Evolutionary conservation across 2,329 filamentous ascomycete species (phyloP).

Genomic region (Aureobasidium sp.): DNA sequence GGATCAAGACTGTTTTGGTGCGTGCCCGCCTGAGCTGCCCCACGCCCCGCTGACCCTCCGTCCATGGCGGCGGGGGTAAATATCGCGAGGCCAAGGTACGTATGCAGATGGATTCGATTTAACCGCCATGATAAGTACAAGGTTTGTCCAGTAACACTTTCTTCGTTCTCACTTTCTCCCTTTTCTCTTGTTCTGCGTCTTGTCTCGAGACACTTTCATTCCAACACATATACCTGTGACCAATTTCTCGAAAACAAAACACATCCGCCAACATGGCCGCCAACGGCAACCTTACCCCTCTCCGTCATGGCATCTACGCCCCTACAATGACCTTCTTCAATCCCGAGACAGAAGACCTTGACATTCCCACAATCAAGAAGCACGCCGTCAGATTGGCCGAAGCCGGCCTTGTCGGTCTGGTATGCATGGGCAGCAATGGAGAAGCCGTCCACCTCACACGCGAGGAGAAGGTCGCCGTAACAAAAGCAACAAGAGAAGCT

Average conservation of each 20-base stretch:
- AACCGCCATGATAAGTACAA: conserved; percentile 12
- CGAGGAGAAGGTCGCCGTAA: conserved; percentile 68
- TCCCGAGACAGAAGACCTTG: conserved; percentile 73
- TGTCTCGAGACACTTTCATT: background rate
- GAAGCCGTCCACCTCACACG: conserved; percentile 78
- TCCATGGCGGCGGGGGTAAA: conserved; percentile 1
- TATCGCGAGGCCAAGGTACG: background rate
- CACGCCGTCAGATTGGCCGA: conserved; percentile 71
- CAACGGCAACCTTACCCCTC: conserved; percentile 39
- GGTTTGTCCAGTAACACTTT: background rate
- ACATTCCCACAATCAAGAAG: conserved; percentile 68
- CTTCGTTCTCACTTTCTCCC: background rate
- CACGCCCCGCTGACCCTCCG: background rate
- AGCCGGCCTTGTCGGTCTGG: conserved; percentile 71
- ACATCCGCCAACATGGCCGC: conserved; percentile 24
- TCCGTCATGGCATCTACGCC: conserved; percentile 77
- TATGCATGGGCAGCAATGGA: conserved; percentile 84
- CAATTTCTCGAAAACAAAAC: background rate
- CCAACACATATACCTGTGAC: background rate
- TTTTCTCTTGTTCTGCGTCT: background rate
- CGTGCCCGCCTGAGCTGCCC: background rate
- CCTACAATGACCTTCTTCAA: conserved; percentile 90
- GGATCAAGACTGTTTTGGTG: background rate
- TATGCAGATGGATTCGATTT: background rate
- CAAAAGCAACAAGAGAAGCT: conserved; percentile 68